Evolutionary conservation across 169 alveolate genomes (phyloP).

Genomic region (Eimeria sp.): DNA sequence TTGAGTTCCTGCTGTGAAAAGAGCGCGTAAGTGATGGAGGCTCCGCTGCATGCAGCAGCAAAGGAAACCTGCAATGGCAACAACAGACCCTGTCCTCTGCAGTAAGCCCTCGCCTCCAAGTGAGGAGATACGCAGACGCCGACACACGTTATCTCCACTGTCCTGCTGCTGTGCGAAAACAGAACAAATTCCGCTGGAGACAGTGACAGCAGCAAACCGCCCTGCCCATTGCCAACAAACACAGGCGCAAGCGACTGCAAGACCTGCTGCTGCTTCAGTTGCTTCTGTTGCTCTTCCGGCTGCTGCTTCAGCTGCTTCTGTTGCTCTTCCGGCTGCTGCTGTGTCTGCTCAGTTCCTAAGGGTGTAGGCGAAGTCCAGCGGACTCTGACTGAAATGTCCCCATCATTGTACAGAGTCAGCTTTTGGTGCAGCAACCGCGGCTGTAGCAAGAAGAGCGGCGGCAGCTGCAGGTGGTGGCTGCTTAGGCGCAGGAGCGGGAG

Average conservation of each 20-base stretch:
- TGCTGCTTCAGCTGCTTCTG: conserved; percentile 26
- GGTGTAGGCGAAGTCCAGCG: background rate
- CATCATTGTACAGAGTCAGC: conserved; percentile 53
- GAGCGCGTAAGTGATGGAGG: conserved; percentile 37
- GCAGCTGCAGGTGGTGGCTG: conserved; percentile 49
- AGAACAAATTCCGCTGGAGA: conserved; percentile 16
- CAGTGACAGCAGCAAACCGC: conserved; percentile 54
- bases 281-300: conserved; percentile 10
- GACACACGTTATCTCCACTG: conserved; percentile 8
- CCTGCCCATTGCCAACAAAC: background rate
- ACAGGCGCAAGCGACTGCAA: background rate
- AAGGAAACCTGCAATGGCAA: conserved; percentile 54
- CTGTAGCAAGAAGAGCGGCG: conserved; percentile 44
- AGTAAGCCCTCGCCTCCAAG: conserved; percentile 15
- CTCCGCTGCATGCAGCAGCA: conserved; percentile 55
- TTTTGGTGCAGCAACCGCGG: conserved; percentile 34
- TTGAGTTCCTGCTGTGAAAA: conserved; percentile 49
- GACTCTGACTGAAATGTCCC: conserved; percentile 10
- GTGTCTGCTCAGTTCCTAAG: background rate
- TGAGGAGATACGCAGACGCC: conserved; percentile 1
- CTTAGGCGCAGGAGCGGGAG: conserved; percentile 38
- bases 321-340: conserved; percentile 14
- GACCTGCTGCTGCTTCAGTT: background rate
- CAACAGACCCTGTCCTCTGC: conserved; percentile 51
- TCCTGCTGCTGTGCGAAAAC: background rate